phyloP scores from a whole-genome alignment of 169 alveolate species.

The Plasmodium inui region DNA sequence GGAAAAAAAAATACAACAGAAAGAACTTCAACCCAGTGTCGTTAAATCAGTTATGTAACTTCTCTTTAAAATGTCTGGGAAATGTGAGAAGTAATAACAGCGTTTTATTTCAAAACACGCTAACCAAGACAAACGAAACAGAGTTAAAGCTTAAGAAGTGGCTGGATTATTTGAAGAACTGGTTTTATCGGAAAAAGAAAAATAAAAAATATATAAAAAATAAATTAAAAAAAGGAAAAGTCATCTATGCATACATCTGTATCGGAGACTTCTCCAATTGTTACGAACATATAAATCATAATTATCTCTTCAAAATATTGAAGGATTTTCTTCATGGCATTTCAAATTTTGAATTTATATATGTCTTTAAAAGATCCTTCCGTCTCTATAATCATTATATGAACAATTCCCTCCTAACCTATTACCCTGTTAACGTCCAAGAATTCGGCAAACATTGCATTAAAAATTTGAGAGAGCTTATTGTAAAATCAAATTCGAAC shows the following conservation, averaged over 20 bases:
- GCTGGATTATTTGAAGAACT: constrained; percentile 41
- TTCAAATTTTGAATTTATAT: constrained; percentile 71
- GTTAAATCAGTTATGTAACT: constrained; percentile 50
- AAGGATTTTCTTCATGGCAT: constrained; percentile 36
- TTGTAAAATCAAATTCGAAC: constrained; percentile 29
- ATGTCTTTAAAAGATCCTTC: constrained; percentile 73
- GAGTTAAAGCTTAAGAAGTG: constrained; percentile 57
- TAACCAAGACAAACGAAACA: constrained; percentile 54
- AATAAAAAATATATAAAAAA: constrained; percentile 64
- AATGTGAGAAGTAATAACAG: constrained; percentile 44
- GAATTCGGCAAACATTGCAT: constrained; percentile 36
- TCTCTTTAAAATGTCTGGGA: constrained; percentile 51
- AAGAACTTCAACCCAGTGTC: constrained; percentile 67
- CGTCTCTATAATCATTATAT: constrained; percentile 31
- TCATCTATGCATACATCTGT: constrained; percentile 66
- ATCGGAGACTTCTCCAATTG: constrained; percentile 74
- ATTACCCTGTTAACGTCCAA: constrained; percentile 71
- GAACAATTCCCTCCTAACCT: constrained; percentile 46
- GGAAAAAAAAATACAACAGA: constrained; percentile 44
- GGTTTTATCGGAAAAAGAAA: constrained; percentile 44
- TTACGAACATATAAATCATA: constrained; percentile 71
- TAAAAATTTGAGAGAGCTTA: constrained; percentile 36
- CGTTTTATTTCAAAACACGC: constrained; percentile 48
- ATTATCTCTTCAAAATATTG: constrained; percentile 55
- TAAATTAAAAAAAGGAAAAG: constrained; percentile 56